Evolutionary conservation across 1,284 basidiomycete species (phyloP).

Genomic region (Megacollybia platyphylla): DNA sequence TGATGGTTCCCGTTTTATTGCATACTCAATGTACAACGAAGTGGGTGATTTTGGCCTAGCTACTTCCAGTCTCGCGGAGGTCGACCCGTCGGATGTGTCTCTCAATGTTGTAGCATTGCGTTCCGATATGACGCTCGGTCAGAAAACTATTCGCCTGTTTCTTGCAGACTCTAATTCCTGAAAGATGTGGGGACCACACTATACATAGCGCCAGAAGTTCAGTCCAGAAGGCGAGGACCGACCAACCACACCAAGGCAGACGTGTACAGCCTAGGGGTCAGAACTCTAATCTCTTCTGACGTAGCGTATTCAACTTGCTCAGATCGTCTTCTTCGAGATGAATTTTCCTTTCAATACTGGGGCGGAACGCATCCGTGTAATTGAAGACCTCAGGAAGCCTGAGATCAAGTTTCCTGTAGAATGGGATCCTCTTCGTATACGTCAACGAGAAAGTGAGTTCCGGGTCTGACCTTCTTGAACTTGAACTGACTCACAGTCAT

Average conservation of each 20-base stretch:
- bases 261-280: conserved; percentile 85
- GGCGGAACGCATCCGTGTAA: conserved; percentile 76
- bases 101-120: conserved; percentile 30
- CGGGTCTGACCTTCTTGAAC: background rate
- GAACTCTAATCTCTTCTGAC: background rate
- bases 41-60: conserved; percentile 93
- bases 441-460: conserved; percentile 56
- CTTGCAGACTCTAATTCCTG: background rate
- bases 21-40: conserved; percentile 9
- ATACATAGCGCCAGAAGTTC: conserved; percentile 88
- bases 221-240: conserved; percentile 47
- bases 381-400: conserved; percentile 67
- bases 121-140: conserved; percentile 66
- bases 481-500: conserved; percentile 40
- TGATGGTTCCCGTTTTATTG: background rate
- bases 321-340: conserved; percentile 99
- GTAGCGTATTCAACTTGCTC: conserved; percentile 1
- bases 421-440: conserved; percentile 57
- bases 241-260: conserved; percentile 81
- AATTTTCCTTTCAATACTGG: conserved; percentile 82
- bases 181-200: conserved; percentile 83
- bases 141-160: conserved; percentile 7
- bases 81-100: conserved; percentile 55
- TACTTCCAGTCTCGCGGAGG: conserved; percentile 69
- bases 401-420: conserved; percentile 62